Conservation (phyloP, 192 early-diverging fungal genomes). For the Gonapodya prolifera region DNA sequence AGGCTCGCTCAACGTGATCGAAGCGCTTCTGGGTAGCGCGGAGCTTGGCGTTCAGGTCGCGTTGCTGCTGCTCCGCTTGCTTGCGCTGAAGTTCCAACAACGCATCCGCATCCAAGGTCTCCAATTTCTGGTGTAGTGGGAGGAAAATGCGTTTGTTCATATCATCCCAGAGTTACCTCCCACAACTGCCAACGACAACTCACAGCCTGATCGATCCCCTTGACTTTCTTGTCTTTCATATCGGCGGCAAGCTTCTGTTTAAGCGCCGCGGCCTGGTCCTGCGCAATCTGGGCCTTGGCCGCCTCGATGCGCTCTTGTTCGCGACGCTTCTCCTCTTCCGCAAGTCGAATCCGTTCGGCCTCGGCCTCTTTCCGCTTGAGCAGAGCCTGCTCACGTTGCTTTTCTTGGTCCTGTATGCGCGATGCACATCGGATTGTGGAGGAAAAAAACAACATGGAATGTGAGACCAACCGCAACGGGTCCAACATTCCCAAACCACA, state of each 20-base stretch:
- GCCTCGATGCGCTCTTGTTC: slow-evolving; percentile 67
- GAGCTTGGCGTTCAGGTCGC: slow-evolving; percentile 62
- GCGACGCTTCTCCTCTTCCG: slow-evolving; percentile 72
- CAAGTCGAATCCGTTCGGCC: slow-evolving; percentile 62
- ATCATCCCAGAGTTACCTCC: slow-evolving; percentile 13
- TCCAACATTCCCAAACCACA: not conserved
- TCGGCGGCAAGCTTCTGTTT: slow-evolving; percentile 52
- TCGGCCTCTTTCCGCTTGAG: slow-evolving; percentile 67
- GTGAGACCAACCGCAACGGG: not conserved
- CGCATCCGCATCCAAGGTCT: slow-evolving; percentile 63
- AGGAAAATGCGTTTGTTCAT: slow-evolving; percentile 8
- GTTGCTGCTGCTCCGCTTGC: slow-evolving; percentile 75
- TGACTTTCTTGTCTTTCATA: slow-evolving; percentile 35
- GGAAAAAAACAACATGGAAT: too few relatives aligned
- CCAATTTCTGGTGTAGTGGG: slow-evolving; percentile 50
- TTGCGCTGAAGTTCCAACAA: slow-evolving; percentile 76
- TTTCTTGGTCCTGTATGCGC: slow-evolving; percentile 19
- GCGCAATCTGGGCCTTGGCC: slow-evolving; percentile 67
- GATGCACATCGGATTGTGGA: not conserved
- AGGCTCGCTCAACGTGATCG: slow-evolving; percentile 90
- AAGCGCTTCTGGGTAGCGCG: slow-evolving; percentile 59
- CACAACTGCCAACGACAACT: slow-evolving; percentile 21
- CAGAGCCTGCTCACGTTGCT: slow-evolving; percentile 27
- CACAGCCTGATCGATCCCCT: slow-evolving; percentile 13
- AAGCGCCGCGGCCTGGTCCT: slow-evolving; percentile 69